phyloP scores from a whole-genome alignment of 345 rosid species.

The Arabidopsis suecica region DNA sequence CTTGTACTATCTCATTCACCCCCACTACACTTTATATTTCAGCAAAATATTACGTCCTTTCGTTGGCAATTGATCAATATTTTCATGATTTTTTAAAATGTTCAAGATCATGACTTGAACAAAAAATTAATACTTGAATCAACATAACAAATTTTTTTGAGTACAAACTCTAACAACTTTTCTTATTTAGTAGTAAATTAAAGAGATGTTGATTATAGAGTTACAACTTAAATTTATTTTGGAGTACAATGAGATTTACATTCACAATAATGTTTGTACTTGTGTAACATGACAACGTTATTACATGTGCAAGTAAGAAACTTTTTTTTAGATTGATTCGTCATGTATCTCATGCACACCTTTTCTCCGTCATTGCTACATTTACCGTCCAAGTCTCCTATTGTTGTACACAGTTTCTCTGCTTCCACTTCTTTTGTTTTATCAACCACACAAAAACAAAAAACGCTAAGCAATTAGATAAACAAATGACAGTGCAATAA shows the following conservation, averaged over 20 bases:
- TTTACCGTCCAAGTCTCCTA: constrained; percentile 29
- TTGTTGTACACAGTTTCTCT: constrained; percentile 4
- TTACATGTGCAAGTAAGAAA: constrained; percentile 24
- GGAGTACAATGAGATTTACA: constrained; percentile 13
- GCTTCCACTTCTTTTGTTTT: constrained; percentile 16
- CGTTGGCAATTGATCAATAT: too few species aligned
- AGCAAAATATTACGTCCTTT: too few species aligned
- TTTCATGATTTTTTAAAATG: background rate
- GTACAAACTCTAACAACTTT: background rate
- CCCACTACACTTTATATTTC: background rate
- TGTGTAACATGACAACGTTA: constrained; percentile 31
- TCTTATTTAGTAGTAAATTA: background rate
- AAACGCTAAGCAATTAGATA: background rate
- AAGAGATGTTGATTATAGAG: background rate
- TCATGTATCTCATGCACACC: constrained; percentile 6
- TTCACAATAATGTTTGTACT: constrained; percentile 15
- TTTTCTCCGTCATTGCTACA: constrained; percentile 8
- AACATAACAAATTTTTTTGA: too few species aligned
- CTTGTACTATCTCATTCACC: background rate
- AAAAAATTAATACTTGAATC: background rate
- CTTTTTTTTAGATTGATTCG: background rate
- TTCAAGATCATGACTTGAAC: background rate
- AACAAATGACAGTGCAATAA: background rate
- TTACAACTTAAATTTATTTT: background rate
- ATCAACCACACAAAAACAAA: background rate